Percentiles rank a stretch among this genome's conserved stretches.
phyloP scores from a whole-genome alignment of 345 rosid genomes.

The Bruguiera gymnorhiza region DNA sequence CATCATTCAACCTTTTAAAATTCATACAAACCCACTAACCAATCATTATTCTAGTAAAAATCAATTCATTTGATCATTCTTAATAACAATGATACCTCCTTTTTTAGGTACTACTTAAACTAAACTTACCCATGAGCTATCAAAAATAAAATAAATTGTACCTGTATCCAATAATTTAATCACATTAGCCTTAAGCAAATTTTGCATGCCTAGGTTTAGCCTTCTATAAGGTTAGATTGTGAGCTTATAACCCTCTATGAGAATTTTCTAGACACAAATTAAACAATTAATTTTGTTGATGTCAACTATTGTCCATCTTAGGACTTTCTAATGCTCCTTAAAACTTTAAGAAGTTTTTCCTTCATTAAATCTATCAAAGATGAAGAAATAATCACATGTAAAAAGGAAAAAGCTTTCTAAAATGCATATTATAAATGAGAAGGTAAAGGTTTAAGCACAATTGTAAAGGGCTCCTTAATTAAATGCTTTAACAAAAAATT shows the following conservation, averaged over 20 bases:
- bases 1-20: background rate
- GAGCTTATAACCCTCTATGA: background rate
- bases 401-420: too few species aligned
- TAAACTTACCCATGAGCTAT: too few species aligned
- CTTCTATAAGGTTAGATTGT: background rate
- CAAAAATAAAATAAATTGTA: too few species aligned
- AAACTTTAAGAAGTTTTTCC: background rate
- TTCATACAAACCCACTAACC: background rate
- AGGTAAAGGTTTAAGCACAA: too few species aligned
- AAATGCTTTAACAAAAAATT: too few species aligned
- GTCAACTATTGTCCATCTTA: background rate
- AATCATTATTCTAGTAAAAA: background rate
- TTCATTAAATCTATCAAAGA: background rate
- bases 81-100: background rate
- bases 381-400: too few species aligned
- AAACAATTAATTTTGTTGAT: background rate
- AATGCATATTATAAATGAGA: too few species aligned
- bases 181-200: background rate
- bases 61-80: background rate
- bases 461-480: too few species aligned
- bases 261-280: background rate
- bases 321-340: background rate
- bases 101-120: too few species aligned
- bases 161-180: background rate
- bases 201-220: background rate